phyloP scores from a whole-genome alignment of 129 eudicot species.

The Centrapalus pauciflorus region DNA sequence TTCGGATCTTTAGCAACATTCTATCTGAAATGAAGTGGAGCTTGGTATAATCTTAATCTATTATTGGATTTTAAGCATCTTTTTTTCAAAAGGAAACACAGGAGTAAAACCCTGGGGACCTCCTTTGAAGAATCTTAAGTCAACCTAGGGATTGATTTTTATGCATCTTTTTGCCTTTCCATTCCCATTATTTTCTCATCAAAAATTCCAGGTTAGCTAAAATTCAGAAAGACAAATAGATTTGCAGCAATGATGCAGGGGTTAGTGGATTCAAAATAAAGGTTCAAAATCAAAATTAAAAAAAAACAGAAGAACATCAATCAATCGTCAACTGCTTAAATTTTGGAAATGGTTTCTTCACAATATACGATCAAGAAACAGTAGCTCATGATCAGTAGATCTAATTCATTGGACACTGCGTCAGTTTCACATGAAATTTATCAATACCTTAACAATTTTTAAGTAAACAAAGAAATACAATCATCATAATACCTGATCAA shows the following conservation, averaged over 20 bases:
- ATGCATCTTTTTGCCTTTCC: neutral
- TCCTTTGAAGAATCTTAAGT: too few relatives aligned
- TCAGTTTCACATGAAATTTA: neutral
- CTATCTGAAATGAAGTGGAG: neutral
- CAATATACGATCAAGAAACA: neutral
- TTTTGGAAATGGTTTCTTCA: neutral
- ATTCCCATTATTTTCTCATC: neutral
- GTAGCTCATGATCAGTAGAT: neutral
- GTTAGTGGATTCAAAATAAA: neutral
- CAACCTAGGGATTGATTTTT: too few relatives aligned
- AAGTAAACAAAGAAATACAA: neutral
- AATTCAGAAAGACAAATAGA: neutral
- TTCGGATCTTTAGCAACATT: neutral
- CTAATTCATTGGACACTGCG: neutral
- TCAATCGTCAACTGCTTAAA: neutral
- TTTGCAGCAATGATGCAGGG: neutral
- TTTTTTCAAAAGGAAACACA: too few relatives aligned
- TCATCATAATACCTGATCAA: constrained; percentile 42
- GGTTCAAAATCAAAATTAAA: neutral
- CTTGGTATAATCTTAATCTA: neutral
- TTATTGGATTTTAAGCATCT: too few relatives aligned
- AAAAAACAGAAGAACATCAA: constrained; percentile 16
- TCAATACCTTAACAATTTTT: neutral
- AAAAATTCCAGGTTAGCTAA: neutral
- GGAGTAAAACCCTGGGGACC: too few relatives aligned